Evolutionary conservation across 148 eudicot species (phyloP).

Genomic region (Cornus suecica): DNA sequence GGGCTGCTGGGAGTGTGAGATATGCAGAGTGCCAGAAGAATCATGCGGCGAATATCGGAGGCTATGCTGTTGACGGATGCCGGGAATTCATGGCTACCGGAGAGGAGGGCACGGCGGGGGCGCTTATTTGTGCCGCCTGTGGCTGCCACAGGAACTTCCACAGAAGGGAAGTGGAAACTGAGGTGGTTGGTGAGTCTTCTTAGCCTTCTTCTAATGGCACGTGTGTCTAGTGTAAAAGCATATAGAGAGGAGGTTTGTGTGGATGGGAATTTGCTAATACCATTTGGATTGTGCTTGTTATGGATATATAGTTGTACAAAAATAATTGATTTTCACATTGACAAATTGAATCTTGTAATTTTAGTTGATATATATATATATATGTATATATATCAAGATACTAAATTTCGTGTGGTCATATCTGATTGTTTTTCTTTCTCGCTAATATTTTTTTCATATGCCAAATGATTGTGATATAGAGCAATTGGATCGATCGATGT

Average conservation of each 20-base stretch:
- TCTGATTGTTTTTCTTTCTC: too few relatives aligned
- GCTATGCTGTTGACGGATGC: slow-evolving; percentile 72
- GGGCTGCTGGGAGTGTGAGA: slow-evolving; percentile 13
- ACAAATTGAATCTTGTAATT: background rate
- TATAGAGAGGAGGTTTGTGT: background rate
- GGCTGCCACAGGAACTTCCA: background rate
- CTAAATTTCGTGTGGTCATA: too few relatives aligned
- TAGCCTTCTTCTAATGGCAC: background rate
- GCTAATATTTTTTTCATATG: background rate
- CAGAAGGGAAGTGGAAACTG: background rate
- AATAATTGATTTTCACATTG: background rate
- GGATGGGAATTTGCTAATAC: background rate
- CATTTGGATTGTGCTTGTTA: background rate
- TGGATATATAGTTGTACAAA: background rate
- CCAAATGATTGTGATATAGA: background rate
- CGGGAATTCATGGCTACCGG: slow-evolving; percentile 68
- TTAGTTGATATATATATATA: too few relatives aligned
- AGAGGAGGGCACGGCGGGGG: slow-evolving; percentile 40
- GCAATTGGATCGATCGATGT: too few relatives aligned
- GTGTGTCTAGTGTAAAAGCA: background rate
- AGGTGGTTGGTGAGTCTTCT: slow-evolving; percentile 7
- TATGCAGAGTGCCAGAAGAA: slow-evolving; percentile 66
- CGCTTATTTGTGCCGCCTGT: slow-evolving; percentile 7
- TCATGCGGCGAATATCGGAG: slow-evolving; percentile 62
- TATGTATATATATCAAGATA: too few relatives aligned